Base-by-base conservation (phyloP, 768 basidiomycete species). In the Kwoniella pini region DNA sequence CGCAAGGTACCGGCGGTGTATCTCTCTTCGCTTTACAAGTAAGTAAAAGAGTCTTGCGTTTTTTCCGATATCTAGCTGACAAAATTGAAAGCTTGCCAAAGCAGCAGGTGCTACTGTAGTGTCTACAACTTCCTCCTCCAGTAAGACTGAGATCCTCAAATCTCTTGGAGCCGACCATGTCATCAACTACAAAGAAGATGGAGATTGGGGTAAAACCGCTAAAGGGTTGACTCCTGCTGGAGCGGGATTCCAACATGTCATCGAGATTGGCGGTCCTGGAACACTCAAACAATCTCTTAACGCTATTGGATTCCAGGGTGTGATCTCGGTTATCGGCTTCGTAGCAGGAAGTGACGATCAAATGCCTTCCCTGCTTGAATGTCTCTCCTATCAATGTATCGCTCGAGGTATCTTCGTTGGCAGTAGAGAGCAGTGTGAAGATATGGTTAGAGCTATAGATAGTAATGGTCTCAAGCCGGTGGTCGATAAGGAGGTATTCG, bases 401-500 rank as follows among this genome's bases (percentile, higher is more conserved):
- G 57, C 48, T 17, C 42, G 62, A 28, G 62, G 56, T n/a, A 54
- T 59, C 36, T 46, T 50, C 15, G 62, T 64, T 26, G 62, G 62
- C 7, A 30, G 22, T 22, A 52, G 52, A 43, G 26, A 36, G 9
- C 42, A 59, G 7, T 54, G 46, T 24, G 62, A 64, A 19, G 62
- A 54, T 19, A 54, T 64, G 53, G 62, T 64, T 31, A 48, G 42
- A 36, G 50, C 53, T 15, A 55, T 64, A 19, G 33, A 58, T 11
- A 42, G 33, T 27, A 53, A 54, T n/a, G 54, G 48, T 9, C 13
- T 64, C 4, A 38, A 58, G 36, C 62, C 62, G 11, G 57, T 59
- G 0, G 77, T 84, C 13, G 71, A 85, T 33, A 81, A 85, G 77
- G 82, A 81, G 70, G 81, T 85, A 0, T 86, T 86, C 76, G 49